Conservation (phyloP, 2,329 filamentous ascomycete species). For the Grosmannia penicillata region DNA sequence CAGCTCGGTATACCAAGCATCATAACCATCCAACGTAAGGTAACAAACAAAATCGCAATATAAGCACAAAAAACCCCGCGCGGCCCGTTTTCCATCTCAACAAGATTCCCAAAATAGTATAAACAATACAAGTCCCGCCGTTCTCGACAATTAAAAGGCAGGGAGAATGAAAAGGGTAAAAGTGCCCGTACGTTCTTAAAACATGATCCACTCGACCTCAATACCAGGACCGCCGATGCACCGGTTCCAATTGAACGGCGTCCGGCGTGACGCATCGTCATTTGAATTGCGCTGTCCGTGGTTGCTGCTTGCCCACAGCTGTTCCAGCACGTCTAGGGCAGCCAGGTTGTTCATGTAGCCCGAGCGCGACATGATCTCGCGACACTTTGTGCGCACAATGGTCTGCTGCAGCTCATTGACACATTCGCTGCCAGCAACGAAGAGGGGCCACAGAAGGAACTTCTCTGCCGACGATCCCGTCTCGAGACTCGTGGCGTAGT, state of each 20-base stretch:
- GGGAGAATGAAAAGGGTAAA: too few species aligned
- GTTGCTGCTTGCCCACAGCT: constrained; percentile 47
- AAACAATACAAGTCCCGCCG: too few species aligned
- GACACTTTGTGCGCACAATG: constrained; percentile 65
- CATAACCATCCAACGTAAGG: too few species aligned
- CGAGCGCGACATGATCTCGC: constrained; percentile 74
- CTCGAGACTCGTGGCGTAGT: constrained; percentile 68
- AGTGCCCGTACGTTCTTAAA: constrained; percentile 21
- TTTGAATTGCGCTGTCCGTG: constrained; percentile 25
- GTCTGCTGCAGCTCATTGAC: constrained; percentile 66
- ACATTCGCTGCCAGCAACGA: constrained; percentile 80
- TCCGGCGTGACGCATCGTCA: constrained; percentile 25
- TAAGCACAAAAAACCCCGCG: too few species aligned
- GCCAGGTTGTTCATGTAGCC: constrained; percentile 91
- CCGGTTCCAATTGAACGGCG: constrained; percentile 43
- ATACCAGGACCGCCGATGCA: constrained; percentile 40
- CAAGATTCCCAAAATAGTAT: too few species aligned
- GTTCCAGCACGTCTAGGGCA: constrained; percentile 72
- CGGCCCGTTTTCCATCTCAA: too few species aligned
- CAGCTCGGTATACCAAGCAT: too few species aligned
- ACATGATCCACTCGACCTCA: constrained; percentile 54
- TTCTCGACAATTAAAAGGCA: too few species aligned
- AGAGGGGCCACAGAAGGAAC: constrained; percentile 85
- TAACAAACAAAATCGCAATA: too few species aligned
- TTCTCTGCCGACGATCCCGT: constrained; percentile 62